phyloP scores from a whole-genome alignment of 169 alveolate genomes.

The Plasmodium billcollinsi region DNA sequence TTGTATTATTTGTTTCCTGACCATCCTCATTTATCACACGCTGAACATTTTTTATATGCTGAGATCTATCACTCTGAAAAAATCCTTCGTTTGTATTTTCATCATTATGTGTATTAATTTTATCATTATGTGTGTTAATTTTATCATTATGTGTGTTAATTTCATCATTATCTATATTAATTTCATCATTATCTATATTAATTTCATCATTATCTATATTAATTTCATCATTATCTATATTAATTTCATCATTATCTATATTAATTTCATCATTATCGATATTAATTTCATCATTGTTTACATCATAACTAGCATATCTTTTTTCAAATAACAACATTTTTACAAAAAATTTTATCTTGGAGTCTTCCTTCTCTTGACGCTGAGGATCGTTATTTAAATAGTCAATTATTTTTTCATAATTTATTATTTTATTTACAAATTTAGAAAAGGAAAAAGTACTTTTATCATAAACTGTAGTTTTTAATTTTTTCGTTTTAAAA shows the following conservation, averaged over 20 bases:
- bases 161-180: constrained; percentile 4
- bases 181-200: too few relatives aligned
- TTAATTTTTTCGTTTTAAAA: constrained; percentile 71
- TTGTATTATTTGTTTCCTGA: neutral
- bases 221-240: too few relatives aligned
- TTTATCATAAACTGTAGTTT: constrained; percentile 68
- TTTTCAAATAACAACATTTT: constrained; percentile 64
- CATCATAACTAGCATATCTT: constrained; percentile 9
- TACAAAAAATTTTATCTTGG: constrained; percentile 49
- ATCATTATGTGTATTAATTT: neutral
- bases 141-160: neutral
- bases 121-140: neutral
- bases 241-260: neutral
- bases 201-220: constrained; percentile 3
- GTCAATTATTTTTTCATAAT: constrained; percentile 75
- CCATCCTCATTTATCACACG: neutral
- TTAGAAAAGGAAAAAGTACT: constrained; percentile 45
- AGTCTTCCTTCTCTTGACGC: constrained; percentile 52
- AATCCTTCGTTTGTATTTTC: neutral
- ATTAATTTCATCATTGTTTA: neutral
- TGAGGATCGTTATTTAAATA: constrained; percentile 65
- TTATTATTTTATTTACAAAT: constrained; percentile 54
- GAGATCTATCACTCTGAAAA: neutral
- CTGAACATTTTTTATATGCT: neutral
- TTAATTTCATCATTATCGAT: neutral